These are phyloP conservation scores for Phanerochaete carnosa DNA, from an alignment of 768 basidiomycete species.

Conservation along the genomic window DNA sequence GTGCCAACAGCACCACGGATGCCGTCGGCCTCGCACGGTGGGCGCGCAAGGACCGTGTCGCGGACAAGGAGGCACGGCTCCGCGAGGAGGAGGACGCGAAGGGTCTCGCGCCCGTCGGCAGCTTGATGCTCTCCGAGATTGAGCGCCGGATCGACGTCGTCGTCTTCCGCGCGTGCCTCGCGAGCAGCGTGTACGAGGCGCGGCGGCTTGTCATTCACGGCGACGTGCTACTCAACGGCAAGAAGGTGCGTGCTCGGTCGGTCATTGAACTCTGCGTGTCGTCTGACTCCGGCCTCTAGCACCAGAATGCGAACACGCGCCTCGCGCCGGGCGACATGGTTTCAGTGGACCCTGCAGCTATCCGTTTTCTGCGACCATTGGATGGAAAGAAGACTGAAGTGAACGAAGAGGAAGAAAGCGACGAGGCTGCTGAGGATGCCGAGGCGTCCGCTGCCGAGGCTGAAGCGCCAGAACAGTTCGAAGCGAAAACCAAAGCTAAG, in stretches of 20 bases:
- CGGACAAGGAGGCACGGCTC: conserved; percentile 36
- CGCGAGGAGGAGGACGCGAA: conserved; percentile 49
- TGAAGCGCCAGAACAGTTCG: conserved; percentile 1
- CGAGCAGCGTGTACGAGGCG: conserved; percentile 87
- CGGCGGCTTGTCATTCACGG: conserved; percentile 84
- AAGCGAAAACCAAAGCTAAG: background rate
- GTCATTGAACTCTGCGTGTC: background rate
- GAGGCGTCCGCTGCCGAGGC: background rate
- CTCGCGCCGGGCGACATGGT: conserved; percentile 95
- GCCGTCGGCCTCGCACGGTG: conserved; percentile 50
- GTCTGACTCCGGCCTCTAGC: conserved; percentile 41
- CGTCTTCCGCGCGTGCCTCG: conserved; percentile 86
- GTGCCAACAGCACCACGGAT: conserved; percentile 32
- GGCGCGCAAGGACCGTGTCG: conserved; percentile 47
- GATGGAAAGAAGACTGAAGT: conserved; percentile 8
- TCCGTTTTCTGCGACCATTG: conserved; percentile 55
- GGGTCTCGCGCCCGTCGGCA: conserved; percentile 85
- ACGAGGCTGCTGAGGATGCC: conserved; percentile 19
- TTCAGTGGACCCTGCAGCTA: conserved; percentile 77
- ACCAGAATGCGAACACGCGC: conserved; percentile 80
- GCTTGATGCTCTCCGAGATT: conserved; percentile 93
- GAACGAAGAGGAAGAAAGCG: conserved; percentile 15
- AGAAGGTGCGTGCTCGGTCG: conserved; percentile 55
- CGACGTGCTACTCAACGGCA: conserved; percentile 84
- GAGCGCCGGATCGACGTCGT: conserved; percentile 93